Evolutionary conservation across 352 stramenopile species (phyloP), one percentile per base, ranked within the genome.

Genomic region (Phytopythium oedochilum): DNA sequence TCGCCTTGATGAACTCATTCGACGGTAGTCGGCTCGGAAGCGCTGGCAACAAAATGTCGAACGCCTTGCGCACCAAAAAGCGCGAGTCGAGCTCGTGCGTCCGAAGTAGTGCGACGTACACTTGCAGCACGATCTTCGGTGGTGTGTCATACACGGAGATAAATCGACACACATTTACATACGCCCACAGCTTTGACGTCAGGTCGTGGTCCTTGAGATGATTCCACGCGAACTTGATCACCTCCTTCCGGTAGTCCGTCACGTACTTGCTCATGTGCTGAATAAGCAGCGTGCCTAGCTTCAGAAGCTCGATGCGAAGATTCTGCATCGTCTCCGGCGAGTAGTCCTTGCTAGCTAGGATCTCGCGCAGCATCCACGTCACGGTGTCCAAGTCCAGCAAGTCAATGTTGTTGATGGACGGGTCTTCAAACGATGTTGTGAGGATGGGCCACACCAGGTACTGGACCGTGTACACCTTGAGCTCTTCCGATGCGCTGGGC

Each of bases 171-270:
- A 99, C 85, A 63, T 98, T 98, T 51, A 99, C 82, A 63, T 99
- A 99, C 35, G 95, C 96, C 89, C 95, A 98, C 35, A 98, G 83
- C 68, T 99, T 99, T 9, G 91, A 98, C 14, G 79, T 95, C 34
- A 94, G 58, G 65, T 99, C 92, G 20, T 98, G 89, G 1, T 85
- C 88, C 71, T 99, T 99, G 20, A 99, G 73, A 60, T 98, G 82
- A 58, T 94, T 96, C 96, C 95, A 99, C 32, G 97, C 96, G 84
- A 98, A 99, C 71, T 99, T 99, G 51, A 99, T 96, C 44, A 99
- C 88, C 67, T 99, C 95, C 55, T 98, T 98, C 55, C 94, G 75
- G 59, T 98, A 84, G 17, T 97, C 83, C 7, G 83, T 88, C 38
- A 99, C 79, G 31, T 97, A 89, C 51, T 96, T 81, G 63, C 85